Base-by-base conservation (phyloP, 2,329 filamentous ascomycete species). In the Aspergillus ustus region DNA sequence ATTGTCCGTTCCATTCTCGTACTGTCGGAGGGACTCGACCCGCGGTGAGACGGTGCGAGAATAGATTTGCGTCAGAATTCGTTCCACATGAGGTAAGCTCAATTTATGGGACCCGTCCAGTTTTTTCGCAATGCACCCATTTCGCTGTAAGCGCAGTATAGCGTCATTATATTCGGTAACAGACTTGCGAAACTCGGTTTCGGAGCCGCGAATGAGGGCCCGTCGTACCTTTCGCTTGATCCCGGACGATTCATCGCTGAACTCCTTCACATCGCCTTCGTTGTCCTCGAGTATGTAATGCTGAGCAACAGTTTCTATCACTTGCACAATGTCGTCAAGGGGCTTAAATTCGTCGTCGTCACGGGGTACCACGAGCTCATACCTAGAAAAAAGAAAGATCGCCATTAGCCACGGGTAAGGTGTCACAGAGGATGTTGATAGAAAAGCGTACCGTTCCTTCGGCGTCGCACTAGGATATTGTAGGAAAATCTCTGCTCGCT, bases 1-100 rank as follows among this genome's bases (percentile, higher is more conserved):
- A 69, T 96, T 94, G 77, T 96, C 92, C 67, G 91, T 92, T 69
- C 93, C 94, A 73, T 93, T 92, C 72, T 95, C 87, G 75, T 98
- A 97, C 69, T 91, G 89, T 61, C 88, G 87, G 13, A 98, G 86
- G 9, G 89, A 86, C 65, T 96, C 91, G 25, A 97, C 92, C 63
- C 91, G 88, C 6, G 92, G 93, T 2, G 93, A 95, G 7, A 99
- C 95, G 5, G 92, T 96, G 54, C 95, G 91, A 70, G 93, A 89
- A 78, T 97, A 98, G 22, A 92, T 90, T 75, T 99, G 93, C 58
- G 86, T 88, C 46, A 96, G 85, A 69, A 97, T 94, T 67, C 92
- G 89, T 67, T 91, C 88, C 51, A 93, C 88, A 52, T 93, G 85
- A 49, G 87, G 86, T 48, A 91, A 83, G 7, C 91, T 88, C 19